Evolutionary conservation across 768 basidiomycete genomes (phyloP).

Genomic region (Termitomyces sp.): DNA sequence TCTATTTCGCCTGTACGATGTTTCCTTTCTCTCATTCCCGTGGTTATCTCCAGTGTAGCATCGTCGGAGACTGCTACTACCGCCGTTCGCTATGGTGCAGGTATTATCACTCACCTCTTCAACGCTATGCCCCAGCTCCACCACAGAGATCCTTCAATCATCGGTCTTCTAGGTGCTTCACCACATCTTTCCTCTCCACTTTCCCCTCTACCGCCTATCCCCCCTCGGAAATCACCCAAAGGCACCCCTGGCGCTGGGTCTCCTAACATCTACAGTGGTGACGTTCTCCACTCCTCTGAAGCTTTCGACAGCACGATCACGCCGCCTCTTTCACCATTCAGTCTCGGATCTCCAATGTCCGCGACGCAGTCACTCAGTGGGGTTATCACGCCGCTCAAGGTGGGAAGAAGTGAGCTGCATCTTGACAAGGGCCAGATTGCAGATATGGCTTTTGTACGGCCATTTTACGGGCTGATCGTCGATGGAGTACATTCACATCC

Average conservation of each 20-base stretch:
- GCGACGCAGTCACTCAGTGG: slow-evolving; percentile 15
- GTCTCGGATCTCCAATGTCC: slow-evolving; percentile 11
- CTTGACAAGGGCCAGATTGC: slow-evolving; percentile 46
- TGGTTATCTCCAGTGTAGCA: slow-evolving; percentile 49
- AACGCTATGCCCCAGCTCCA: slow-evolving; percentile 91
- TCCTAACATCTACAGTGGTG: slow-evolving; percentile 8
- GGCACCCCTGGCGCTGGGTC: background rate
- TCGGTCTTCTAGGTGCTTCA: slow-evolving; percentile 79
- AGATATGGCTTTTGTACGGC: slow-evolving; percentile 55
- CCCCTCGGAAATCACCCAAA: slow-evolving; percentile 9
- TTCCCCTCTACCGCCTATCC: slow-evolving; percentile 21
- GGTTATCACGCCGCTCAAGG: slow-evolving; percentile 16
- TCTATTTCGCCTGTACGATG: slow-evolving; percentile 5
- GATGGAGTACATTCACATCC: slow-evolving; percentile 92
- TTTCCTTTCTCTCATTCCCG: slow-evolving; percentile 1
- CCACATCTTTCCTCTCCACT: slow-evolving; percentile 48
- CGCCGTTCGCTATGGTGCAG: slow-evolving; percentile 68
- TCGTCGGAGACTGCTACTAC: slow-evolving; percentile 66
- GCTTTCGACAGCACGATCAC: slow-evolving; percentile 57
- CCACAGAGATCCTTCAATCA: slow-evolving; percentile 88
- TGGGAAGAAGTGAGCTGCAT: slow-evolving; percentile 29
- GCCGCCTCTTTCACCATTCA: slow-evolving; percentile 46
- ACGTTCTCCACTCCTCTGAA: slow-evolving; percentile 36
- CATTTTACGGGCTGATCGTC: slow-evolving; percentile 86
- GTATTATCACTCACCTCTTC: slow-evolving; percentile 89